Conservation (phyloP, 2,329 filamentous ascomycete genomes). For the Orbilia ellipsospora region DNA sequence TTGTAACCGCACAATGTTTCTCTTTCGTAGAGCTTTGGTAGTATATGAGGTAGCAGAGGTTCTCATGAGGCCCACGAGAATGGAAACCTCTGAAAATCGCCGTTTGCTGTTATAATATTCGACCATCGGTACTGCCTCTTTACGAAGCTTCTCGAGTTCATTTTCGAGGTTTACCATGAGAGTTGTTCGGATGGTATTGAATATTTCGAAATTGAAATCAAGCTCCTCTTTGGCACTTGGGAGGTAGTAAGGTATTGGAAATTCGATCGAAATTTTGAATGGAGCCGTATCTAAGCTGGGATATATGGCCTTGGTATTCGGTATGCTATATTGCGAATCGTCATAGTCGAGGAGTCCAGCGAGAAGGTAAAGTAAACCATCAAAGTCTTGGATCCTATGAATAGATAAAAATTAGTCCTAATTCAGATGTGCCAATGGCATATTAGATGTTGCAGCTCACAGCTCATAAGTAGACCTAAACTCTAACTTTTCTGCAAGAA, state of each 20-base stretch:
- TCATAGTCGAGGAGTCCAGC: constrained; percentile 22
- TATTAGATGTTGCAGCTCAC: constrained; percentile 2
- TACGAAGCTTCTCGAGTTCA: constrained; percentile 8
- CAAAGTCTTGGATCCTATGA: constrained; percentile 23
- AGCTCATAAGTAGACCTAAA: constrained; percentile 2
- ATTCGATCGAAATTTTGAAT: not conserved
- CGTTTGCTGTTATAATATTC: constrained; percentile 18
- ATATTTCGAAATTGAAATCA: constrained; percentile 6
- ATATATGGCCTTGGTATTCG: not conserved
- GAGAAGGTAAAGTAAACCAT: constrained; percentile 28
- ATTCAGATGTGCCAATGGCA: not conserved
- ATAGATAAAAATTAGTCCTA: not conserved
- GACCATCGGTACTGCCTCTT: not conserved
- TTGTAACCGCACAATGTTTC: not conserved
- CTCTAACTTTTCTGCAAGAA: not conserved
- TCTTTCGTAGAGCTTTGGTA: constrained; percentile 13
- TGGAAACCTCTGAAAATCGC: constrained; percentile 1
- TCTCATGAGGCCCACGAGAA: constrained; percentile 2
- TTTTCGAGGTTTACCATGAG: constrained; percentile 11
- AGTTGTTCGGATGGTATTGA: not conserved
- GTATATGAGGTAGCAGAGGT: constrained; percentile 16
- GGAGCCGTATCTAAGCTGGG: not conserved
- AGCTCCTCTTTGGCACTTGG: not conserved
- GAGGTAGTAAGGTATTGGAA: not conserved
- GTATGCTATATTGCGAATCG: not conserved